phyloP scores from a whole-genome alignment of 805 yeast genomes.

The Starmerella sirachaensis region DNA sequence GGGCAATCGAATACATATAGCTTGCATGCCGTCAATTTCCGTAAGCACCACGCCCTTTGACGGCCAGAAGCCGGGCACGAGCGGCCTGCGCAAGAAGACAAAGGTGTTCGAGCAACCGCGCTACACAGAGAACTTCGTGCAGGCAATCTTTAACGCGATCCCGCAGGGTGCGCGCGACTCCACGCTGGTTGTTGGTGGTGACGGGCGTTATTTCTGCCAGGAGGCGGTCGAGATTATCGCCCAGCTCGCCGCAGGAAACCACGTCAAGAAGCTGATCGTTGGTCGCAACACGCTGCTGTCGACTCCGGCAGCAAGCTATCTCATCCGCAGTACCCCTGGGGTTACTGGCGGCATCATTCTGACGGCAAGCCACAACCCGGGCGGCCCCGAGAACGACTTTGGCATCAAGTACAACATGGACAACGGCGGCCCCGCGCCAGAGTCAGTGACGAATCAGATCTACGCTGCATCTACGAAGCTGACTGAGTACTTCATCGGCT shows the following conservation, averaged over 20 bases:
- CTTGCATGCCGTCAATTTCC: conserved; percentile 10
- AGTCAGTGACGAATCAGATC: conserved; percentile 78
- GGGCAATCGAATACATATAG: no score
- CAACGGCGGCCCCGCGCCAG: conserved; percentile 99
- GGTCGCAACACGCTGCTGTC: conserved; percentile 84
- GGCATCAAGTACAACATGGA: conserved; percentile 92
- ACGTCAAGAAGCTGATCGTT: conserved; percentile 69
- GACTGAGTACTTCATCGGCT: conserved; percentile 42
- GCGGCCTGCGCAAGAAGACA: conserved; percentile 90
- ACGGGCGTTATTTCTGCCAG: conserved; percentile 85
- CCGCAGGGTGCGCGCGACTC: conserved; percentile 77
- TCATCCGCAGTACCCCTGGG: conserved; percentile 56
- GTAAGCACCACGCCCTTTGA: conserved; percentile 61
- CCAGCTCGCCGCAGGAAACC: conserved; percentile 79
- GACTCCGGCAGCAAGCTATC: conserved; percentile 93
- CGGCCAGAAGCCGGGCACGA: conserved; percentile 97
- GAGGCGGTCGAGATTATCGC: conserved; percentile 71
- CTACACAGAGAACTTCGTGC: conserved; percentile 90
- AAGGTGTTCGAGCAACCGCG: conserved; percentile 63
- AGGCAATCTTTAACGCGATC: conserved; percentile 69
- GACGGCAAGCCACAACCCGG: conserved; percentile 96
- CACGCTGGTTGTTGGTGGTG: conserved; percentile 87
- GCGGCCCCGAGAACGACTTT: conserved; percentile 83
- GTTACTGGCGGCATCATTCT: conserved; percentile 86
- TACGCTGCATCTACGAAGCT: conserved; percentile 55